Conservation (phyloP, 805 yeast genomes). For the Kodamaea lidongshanica region DNA sequence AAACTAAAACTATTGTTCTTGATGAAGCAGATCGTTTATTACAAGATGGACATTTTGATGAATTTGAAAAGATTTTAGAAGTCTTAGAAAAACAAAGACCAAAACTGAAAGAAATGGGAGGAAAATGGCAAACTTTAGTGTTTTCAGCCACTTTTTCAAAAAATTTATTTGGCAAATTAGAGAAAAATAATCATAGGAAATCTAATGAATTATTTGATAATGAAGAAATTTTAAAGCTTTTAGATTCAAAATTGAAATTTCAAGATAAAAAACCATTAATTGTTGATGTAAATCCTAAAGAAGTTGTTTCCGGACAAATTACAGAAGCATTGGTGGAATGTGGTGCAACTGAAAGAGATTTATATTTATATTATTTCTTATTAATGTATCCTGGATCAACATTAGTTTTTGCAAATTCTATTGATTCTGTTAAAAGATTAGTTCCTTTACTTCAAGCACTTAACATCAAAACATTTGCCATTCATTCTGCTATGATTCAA, state of each 20-base stretch:
- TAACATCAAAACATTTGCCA: slow-evolving; percentile 62
- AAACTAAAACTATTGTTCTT: slow-evolving; percentile 53
- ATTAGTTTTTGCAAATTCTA: slow-evolving; percentile 88
- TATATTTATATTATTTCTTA: slow-evolving; percentile 81
- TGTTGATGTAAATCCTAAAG: slow-evolving; percentile 83
- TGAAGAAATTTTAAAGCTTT: slow-evolving; percentile 58
- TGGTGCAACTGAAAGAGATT: slow-evolving; percentile 82
- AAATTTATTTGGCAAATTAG: slow-evolving; percentile 73
- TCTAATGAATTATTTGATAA: slow-evolving; percentile 31
- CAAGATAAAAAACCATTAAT: slow-evolving; percentile 59
- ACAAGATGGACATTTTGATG: slow-evolving; percentile 95
- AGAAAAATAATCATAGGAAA: slow-evolving; percentile 23
- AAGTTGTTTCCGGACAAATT: slow-evolving; percentile 65
- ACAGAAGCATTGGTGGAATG: slow-evolving; percentile 89
- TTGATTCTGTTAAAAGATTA: slow-evolving; percentile 85
- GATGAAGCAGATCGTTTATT: slow-evolving; percentile 96
- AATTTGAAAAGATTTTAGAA: slow-evolving; percentile 74
- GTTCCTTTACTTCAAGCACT: slow-evolving; percentile 69
- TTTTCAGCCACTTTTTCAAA: slow-evolving; percentile 90
- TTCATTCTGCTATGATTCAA: slow-evolving; percentile 93
- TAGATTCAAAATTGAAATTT: slow-evolving; percentile 67
- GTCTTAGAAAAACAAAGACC: slow-evolving; percentile 50
- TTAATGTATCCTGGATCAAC: slow-evolving; percentile 84
- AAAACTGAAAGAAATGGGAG: slow-evolving; percentile 23
- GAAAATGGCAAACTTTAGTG: slow-evolving; percentile 79